These are phyloP conservation scores for Fusarium equiseti DNA, from an alignment of 2,329 filamentous ascomycete genomes.

Conservation along the genomic window DNA sequence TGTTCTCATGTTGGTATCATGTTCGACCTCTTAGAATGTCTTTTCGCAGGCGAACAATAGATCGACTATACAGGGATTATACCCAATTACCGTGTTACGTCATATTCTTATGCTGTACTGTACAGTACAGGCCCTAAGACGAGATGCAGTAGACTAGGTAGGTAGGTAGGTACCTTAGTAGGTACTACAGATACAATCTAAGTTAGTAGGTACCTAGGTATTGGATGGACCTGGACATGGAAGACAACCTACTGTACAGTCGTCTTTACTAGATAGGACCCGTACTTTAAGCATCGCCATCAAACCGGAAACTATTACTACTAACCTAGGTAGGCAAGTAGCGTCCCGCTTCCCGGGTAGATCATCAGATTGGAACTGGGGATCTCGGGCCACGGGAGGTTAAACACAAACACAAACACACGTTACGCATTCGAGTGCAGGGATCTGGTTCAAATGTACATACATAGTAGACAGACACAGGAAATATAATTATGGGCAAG, in stretches of 20 bases:
- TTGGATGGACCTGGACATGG: background rate
- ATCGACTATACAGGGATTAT: conserved; percentile 12
- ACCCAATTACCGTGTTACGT: conserved; percentile 12
- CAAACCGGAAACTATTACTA: background rate
- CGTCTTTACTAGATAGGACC: background rate
- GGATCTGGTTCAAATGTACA: background rate
- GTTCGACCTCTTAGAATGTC: background rate
- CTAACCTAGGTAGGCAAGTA: background rate
- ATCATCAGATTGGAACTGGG: conserved; percentile 13
- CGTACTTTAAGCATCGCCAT: background rate
- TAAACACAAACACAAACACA: background rate
- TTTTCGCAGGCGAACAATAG: conserved; percentile 7
- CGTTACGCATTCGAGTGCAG: background rate
- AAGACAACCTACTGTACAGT: background rate
- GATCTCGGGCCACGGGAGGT: conserved; percentile 1
- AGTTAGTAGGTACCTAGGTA: too few relatives aligned
- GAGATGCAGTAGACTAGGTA: too few relatives aligned
- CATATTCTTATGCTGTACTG: background rate
- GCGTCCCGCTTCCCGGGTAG: conserved; percentile 1
- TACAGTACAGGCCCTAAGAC: too few relatives aligned
- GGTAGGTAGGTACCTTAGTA: too few relatives aligned
- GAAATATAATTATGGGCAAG: background rate
- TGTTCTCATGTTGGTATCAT: conserved; percentile 19
- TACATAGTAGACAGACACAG: background rate
- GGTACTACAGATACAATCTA: too few relatives aligned